phyloP scores from a whole-genome alignment of 805 yeast species.

The Candida adriatica region DNA sequence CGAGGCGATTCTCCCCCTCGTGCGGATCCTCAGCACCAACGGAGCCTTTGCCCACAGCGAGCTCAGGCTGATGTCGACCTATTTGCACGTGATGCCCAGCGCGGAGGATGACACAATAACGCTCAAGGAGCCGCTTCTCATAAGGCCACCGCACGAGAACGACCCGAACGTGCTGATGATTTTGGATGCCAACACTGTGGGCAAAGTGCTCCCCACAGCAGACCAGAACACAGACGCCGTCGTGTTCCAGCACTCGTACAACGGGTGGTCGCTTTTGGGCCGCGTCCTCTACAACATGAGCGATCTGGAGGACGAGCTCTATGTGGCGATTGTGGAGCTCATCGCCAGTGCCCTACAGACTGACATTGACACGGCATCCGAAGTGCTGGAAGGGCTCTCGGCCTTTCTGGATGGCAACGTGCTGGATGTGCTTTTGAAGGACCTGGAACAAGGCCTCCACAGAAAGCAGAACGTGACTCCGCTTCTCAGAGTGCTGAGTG shows the following conservation, averaged over 20 bases:
- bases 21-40: slow-evolving; percentile 55
- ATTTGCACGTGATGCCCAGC: slow-evolving; percentile 42
- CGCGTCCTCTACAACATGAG: slow-evolving; percentile 60
- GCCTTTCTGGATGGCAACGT: slow-evolving; percentile 51
- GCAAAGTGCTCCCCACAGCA: slow-evolving; percentile 55
- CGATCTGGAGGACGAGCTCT: slow-evolving; percentile 26
- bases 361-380: slow-evolving; percentile 34
- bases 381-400: slow-evolving; percentile 28
- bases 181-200: slow-evolving; percentile 55
- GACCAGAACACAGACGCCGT: slow-evolving; percentile 36
- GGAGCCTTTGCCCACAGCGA: slow-evolving; percentile 63
- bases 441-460: slow-evolving; percentile 64
- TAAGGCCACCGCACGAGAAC: slow-evolving; percentile 52
- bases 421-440: slow-evolving; percentile 51
- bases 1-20: slow-evolving; percentile 48
- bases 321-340: slow-evolving; percentile 44
- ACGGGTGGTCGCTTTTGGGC: slow-evolving; percentile 87
- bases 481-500: slow-evolving; percentile 43
- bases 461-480: slow-evolving; percentile 43
- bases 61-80: slow-evolving; percentile 51
- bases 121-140: slow-evolving; percentile 39
- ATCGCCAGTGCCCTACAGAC: slow-evolving; percentile 39
- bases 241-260: slow-evolving; percentile 64
- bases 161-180: slow-evolving; percentile 36
- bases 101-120: slow-evolving; percentile 36